These are phyloP conservation scores for Macaranga tanarius DNA, from an alignment of 441 rosid genomes.

Conservation along the genomic window DNA sequence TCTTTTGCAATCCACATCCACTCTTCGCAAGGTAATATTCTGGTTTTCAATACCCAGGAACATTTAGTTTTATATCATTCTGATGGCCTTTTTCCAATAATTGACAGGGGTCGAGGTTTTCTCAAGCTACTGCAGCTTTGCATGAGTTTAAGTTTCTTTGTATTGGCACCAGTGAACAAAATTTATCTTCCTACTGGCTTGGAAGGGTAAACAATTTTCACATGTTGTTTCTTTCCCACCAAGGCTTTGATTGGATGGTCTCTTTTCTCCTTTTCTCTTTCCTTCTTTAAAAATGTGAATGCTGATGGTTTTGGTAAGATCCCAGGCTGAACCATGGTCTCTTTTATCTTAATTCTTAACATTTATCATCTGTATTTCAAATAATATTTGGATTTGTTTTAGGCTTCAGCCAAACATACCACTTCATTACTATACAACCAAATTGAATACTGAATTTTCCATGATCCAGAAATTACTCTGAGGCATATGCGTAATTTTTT, in stretches of 20 bases:
- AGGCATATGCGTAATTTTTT: not conserved
- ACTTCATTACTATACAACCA: not conserved
- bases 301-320: not conserved
- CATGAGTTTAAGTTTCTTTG: constrained; percentile 81
- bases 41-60: constrained; percentile 13
- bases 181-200: constrained; percentile 61
- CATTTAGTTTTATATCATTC: constrained; percentile 11
- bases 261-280: not conserved
- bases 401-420: not conserved
- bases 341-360: not conserved
- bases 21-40: constrained; percentile 79
- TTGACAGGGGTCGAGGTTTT: constrained; percentile 78
- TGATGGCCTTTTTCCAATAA: constrained; percentile 25
- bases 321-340: not conserved
- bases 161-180: constrained; percentile 45
- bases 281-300: not conserved
- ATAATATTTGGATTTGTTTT: not conserved
- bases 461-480: not conserved
- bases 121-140: constrained; percentile 87
- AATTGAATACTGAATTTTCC: not conserved
- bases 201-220: constrained; percentile 66
- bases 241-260: not conserved
- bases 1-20: constrained; percentile 90
- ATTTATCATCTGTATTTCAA: not conserved
- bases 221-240: constrained; percentile 6